Base-by-base conservation (phyloP, 148 eudicot genomes). In the Silene uniflora region DNA sequence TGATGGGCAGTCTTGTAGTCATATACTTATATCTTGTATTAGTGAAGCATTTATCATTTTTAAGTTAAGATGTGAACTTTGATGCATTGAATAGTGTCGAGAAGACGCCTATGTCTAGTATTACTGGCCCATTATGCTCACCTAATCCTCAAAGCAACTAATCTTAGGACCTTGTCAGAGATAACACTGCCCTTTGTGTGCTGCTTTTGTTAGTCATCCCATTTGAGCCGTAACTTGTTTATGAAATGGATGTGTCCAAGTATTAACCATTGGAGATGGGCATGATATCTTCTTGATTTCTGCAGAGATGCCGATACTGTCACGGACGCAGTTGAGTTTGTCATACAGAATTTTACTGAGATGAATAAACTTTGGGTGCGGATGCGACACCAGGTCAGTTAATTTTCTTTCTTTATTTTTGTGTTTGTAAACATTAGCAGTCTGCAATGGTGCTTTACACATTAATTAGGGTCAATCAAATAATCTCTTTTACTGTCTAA, bases 351-450 rank as follows among this genome's bases (percentile, higher is more conserved):
- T 84, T 92, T 95, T 79, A 95, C 99, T 22, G 99, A 95, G 79
- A 95, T 95, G 99, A 95, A 95, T 81, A 95, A 95, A 78, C 93
- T 95, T 21, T 95, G 99, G 99, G 99, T 95, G 80, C 89, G 99
- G 78, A 95, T 95, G 99, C 99, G 89, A 58, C 91, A 86, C 80
- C 99, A 95, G 99, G 99, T 94, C 76, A 62, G 93, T 84, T 79
- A 71, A 71, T 71, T 75, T 42, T 49, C 39, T 46, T 27, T 77
- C 62, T 67, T 65, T 39, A 63, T 73, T 63, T 73, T 61, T 67
- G 67, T 78, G 83, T 62, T 73, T 75, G 32, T 67, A 13, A 22
- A 16, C 64, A 11, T 17, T 68, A 71, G 67, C 29, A 16, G 72
- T 25, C 67, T 74, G 54, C 60, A 42, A 75, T 29, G 5, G 44